These are phyloP conservation scores for Globisporangium parvum DNA, from an alignment of 352 stramenopile species.

Conservation along the genomic window DNA sequence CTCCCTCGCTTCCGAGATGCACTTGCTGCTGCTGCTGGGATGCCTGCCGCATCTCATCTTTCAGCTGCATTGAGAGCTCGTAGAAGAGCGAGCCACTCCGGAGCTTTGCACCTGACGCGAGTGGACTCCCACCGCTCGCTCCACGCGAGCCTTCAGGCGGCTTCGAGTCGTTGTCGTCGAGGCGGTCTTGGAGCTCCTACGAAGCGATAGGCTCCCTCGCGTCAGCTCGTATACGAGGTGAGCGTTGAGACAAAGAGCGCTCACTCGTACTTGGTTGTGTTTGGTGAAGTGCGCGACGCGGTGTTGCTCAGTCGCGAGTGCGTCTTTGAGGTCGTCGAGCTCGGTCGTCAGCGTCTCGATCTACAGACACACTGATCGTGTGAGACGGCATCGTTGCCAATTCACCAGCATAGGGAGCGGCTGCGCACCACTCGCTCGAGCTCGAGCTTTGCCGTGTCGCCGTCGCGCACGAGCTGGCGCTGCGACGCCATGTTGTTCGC, in stretches of 20 bases:
- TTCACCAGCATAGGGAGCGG: not conserved
- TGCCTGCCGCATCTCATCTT: conserved; percentile 15
- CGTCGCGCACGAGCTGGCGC: conserved; percentile 7
- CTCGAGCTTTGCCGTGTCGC: conserved; percentile 8
- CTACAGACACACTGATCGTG: conserved; percentile 7
- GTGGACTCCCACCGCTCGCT: not conserved
- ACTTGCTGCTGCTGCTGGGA: not conserved
- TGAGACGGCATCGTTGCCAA: not conserved
- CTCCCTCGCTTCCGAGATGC: not conserved
- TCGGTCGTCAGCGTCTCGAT: conserved; percentile 20
- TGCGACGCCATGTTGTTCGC: conserved; percentile 13
- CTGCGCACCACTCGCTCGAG: conserved; percentile 19
- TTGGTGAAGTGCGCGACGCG: conserved; percentile 25
- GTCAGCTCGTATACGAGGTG: not conserved
- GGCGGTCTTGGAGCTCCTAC: conserved; percentile 24
- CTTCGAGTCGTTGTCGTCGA: conserved; percentile 1
- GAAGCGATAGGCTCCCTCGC: not conserved
- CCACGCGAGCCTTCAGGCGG: not conserved
- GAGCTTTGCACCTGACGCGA: conserved; percentile 13
- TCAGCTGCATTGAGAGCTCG: conserved; percentile 34
- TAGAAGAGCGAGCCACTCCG: conserved; percentile 37
- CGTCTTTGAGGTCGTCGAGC: conserved; percentile 31
- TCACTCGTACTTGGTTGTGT: conserved; percentile 19
- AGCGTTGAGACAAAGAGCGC: not conserved
- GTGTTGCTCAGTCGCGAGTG: conserved; percentile 25